Evolutionary conservation across 352 stramenopile species (phyloP).

Genomic region (Pythium pyrilobum): DNA sequence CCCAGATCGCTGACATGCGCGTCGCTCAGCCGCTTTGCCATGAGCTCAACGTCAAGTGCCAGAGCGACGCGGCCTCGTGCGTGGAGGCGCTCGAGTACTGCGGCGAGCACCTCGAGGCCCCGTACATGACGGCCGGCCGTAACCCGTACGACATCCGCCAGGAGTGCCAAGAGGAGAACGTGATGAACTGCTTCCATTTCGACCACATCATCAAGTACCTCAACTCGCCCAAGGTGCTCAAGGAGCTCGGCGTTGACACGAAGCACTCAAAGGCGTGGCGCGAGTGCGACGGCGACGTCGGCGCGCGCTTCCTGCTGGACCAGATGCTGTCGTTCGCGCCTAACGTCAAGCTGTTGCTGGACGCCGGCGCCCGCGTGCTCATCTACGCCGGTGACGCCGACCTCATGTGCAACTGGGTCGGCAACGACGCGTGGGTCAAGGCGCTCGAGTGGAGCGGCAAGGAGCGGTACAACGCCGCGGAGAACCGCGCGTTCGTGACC

Average conservation of each 20-base stretch:
- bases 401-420: slow-evolving; percentile 94
- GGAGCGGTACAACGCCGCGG: slow-evolving; percentile 57
- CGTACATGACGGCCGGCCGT: slow-evolving; percentile 38
- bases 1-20: slow-evolving; percentile 33
- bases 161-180: slow-evolving; percentile 36
- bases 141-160: slow-evolving; percentile 78
- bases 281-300: slow-evolving; percentile 92
- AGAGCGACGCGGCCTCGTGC: slow-evolving; percentile 36
- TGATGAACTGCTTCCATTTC: slow-evolving; percentile 72
- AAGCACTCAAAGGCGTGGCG: slow-evolving; percentile 71
- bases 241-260: slow-evolving; percentile 36
- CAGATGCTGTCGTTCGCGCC: slow-evolving; percentile 94
- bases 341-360: slow-evolving; percentile 70
- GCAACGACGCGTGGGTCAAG: slow-evolving; percentile 87
- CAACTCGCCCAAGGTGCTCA: slow-evolving; percentile 48
- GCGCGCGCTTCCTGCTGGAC: slow-evolving; percentile 86
- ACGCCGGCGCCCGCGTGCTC: slow-evolving; percentile 47
- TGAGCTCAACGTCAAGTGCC: slow-evolving; percentile 45
- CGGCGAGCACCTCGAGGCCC: slow-evolving; percentile 39
- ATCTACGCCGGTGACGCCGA: slow-evolving; percentile 94
- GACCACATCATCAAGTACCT: slow-evolving; percentile 60
- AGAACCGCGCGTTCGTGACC: slow-evolving; percentile 9
- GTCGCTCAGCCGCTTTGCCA: slow-evolving; percentile 49
- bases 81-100: slow-evolving; percentile 56
- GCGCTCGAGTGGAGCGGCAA: slow-evolving; percentile 82